Percentiles rank a stretch among this genome's conserved stretches.
Evolutionary conservation across 805 yeast species (phyloP).

Genomic region (Candida hungchunana): DNA sequence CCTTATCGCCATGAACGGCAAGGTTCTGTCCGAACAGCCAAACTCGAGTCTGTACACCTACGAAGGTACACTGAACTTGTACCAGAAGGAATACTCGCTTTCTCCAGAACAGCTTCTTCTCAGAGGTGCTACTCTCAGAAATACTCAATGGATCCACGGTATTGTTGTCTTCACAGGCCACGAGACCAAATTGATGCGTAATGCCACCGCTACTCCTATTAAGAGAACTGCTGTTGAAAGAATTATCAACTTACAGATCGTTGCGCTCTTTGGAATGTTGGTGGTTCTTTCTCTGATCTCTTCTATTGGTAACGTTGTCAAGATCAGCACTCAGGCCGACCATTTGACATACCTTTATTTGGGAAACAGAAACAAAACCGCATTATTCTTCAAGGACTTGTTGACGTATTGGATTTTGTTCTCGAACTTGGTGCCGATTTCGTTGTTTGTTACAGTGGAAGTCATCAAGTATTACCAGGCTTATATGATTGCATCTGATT

Average conservation of each 20-base stretch:
- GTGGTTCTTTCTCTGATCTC: slow-evolving; percentile 75
- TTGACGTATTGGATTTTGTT: slow-evolving; percentile 94
- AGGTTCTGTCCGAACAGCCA: slow-evolving; percentile 82
- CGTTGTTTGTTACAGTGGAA: slow-evolving; percentile 94
- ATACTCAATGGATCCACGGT: slow-evolving; percentile 94
- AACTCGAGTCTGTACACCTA: slow-evolving; percentile 91
- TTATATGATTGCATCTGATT: slow-evolving; percentile 84
- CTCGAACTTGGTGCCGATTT: slow-evolving; percentile 96
- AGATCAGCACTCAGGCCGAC: slow-evolving; percentile 47
- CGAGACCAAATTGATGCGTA: slow-evolving; percentile 96
- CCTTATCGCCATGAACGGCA: slow-evolving; percentile 49
- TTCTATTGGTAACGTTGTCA: slow-evolving; percentile 82
- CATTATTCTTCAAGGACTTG: slow-evolving; percentile 77
- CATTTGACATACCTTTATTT: slow-evolving; percentile 61
- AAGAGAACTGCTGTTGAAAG: slow-evolving; percentile 96
- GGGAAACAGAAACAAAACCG: slow-evolving; percentile 62
- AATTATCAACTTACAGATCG: slow-evolving; percentile 86
- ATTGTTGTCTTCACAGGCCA: slow-evolving; percentile 95
- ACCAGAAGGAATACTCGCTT: slow-evolving; percentile 60
- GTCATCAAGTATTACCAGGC: slow-evolving; percentile 95
- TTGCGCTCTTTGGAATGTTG: slow-evolving; percentile 80
- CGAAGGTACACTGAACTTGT: slow-evolving; percentile 72
- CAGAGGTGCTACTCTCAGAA: slow-evolving; percentile 93
- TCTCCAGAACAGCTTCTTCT: slow-evolving; percentile 87
- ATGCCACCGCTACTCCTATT: slow-evolving; percentile 98